Evolutionary conservation across 148 eudicot species (phyloP), one percentile per base, ranked within the genome.

Genomic region (Vaccinium macrocarpon): DNA sequence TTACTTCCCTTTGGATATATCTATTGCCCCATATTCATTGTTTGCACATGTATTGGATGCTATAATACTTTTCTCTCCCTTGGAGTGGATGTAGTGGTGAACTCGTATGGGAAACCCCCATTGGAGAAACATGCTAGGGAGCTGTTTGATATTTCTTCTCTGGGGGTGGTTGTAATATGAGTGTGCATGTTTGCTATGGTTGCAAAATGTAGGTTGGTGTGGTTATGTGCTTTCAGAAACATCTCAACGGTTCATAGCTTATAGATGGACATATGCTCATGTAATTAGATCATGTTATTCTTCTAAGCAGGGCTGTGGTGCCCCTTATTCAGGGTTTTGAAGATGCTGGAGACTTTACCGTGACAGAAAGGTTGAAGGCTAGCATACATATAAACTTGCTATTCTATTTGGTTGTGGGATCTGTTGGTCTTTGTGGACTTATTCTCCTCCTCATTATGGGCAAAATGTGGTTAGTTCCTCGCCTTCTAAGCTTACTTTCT

Each of bases 301-400:
- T 77, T 86, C 87, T 89, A 91, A 87, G 85, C 98, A 96, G 99
- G 99, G 90, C 93, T 86, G 96, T 94, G 86, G 95, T 89, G 72
- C 99, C 99, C 90, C 97, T 96, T 87, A 89, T 96, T 83, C 98
- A 96, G 91, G 99, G 96, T 87, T 96, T 87, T 89, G 99, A 96
- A 91, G 99, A 96, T 87, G 98, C 99, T 85, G 99, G 99, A 81
- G 99, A 96, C 84, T 96, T 96, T 83, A 93, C 95, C 21, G 79
- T 95, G 89, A 86, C 82, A 64, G 99, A 92, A 86, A 93, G 96
- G 90, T 85, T 96, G 80, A 96, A 90, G 91, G 93, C 98, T 55
- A 96, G 99, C 84, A 88, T 95, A 35, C 99, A 90, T 86, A 94
- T 88, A 57, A 96, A 96, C 89, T 89, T 96, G 82, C 78, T 95